Evolutionary conservation across 1,139 yeast species (phyloP), one percentile per base, ranked within the genome.

Genomic region (Kodamaea arcana): DNA sequence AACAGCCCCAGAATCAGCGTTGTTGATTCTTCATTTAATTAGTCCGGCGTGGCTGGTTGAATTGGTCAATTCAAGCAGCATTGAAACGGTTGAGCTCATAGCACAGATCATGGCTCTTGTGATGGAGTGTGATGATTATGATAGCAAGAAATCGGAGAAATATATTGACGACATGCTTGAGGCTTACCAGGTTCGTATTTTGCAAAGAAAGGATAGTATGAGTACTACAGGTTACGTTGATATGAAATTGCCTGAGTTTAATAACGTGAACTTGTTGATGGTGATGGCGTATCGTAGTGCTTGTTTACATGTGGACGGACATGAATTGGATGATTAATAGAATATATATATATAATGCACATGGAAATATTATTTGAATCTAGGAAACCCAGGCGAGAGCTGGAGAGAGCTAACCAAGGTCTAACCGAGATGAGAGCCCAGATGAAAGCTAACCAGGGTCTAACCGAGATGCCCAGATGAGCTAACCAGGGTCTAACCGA

Each of bases 241-340:
- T 11, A 33, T 30, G 12, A 27, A 27, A 31, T 32, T 44, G 43
- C 34, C 36, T 40, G 24, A 30, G 12, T 30, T 31, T 10, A 31
- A 20, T 8, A 52, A 58, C 37, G 51, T 56, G 13, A 54, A 51
- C 36, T 44, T 39, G 22, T 39, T 62, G 20, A 67, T 60, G 40
- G 60, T 58, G 18, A 63, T 69, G 69, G 47, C 59, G 26, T 66
- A 67, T 45, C 58, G 71, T 44, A 52, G 65, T 37, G 65, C 72
- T 14, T 61, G 68, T 32, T 52, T 58, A 22, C 58, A 61, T 36
- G 59, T 67, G 15, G 72, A 66, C 37, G 69, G 69, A 5, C 52
- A 51, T 32, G 48, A 45, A 30, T 54, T 69, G 35, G 75, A 68
- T 42, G 59, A 65, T 41, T 63, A 45, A 41, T 21, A 18, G 22